Base-by-base conservation (phyloP, 1,284 basidiomycete species). In the Meripilus lineatus region DNA sequence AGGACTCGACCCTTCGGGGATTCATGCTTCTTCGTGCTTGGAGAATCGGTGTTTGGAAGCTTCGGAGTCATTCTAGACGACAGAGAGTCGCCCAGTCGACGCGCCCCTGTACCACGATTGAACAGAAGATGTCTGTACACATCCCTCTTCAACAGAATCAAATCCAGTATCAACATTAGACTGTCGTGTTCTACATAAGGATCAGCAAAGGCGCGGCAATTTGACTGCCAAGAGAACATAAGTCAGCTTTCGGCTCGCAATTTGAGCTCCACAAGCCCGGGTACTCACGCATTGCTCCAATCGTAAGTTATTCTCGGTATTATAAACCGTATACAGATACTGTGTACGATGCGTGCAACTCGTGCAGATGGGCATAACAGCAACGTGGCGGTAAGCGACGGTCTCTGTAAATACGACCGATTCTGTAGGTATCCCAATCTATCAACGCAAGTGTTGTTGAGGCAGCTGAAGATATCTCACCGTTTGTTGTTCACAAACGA, bases 81-180 rank as follows among this genome's bases (percentile, higher is more conserved):
- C n/a, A n/a, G n/a, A n/a, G n/a, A n/a, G n/a, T 50, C 61, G 15
- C 59, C 47, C 59, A 55, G 63, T 47, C 63, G 71, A 48, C 79
- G 66, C 1, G 87, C 85, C 34, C 75, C 72, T 1, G 81, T 67
- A 4, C 81, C 88, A 34, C 89, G 72, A 57, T 96, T 96, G 61
- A 89, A 95, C n/a, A 96, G 68, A 20, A 96, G 66, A 66, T 96
- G 93, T 11, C 89, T 73, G 59, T 89, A 95, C 1, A 94, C 92
- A 18, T 82, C 82, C 17, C 88, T 74, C 61, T 94, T 95, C 34
- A 95, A 75, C 21, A 95, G 72, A 42, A 95, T 87, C 7, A 95
- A 71, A 63, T 95, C 93, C 35, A 95, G 72, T 1, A 91, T 65
- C 17, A 95, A 69, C 1, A 84, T 82, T 40, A 93, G 68, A 0